phyloP scores from a whole-genome alignment of 768 basidiomycete genomes.

The Lactifluus pinguis region DNA sequence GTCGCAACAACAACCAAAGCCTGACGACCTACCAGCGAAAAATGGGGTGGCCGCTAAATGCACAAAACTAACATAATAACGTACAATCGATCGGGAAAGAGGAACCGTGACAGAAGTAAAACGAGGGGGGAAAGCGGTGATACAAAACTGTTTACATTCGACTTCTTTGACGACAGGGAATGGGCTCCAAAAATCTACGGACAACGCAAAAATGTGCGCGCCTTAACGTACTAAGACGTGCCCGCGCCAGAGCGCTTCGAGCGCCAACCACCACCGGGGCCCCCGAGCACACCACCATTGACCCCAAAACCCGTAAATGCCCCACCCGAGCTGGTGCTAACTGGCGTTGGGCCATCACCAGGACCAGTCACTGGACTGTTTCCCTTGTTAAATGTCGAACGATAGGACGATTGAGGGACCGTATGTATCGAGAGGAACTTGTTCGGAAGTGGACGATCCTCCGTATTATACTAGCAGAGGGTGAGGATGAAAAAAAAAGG shows the following conservation, averaged over 20 bases:
- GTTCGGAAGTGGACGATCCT: slow-evolving; percentile 71
- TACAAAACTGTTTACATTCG: slow-evolving; percentile 11
- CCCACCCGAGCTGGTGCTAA: slow-evolving; percentile 27
- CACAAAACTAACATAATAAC: no score
- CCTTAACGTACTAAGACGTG: background rate
- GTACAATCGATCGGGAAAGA: no score
- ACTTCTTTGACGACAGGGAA: background rate
- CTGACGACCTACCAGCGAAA: no score
- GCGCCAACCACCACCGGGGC: slow-evolving; percentile 3
- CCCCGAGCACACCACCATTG: slow-evolving; percentile 26
- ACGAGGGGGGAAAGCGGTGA: background rate
- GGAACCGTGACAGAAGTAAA: no score
- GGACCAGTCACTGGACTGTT: slow-evolving; percentile 25
- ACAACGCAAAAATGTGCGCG: background rate
- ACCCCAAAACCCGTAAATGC: slow-evolving; percentile 39
- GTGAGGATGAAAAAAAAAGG: background rate
- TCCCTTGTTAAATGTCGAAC: slow-evolving; percentile 50
- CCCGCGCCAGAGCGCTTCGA: background rate
- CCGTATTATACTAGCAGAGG: slow-evolving; percentile 64
- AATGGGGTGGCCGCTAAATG: no score
- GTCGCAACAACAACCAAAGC: no score
- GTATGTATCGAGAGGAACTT: slow-evolving; percentile 78
- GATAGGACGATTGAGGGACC: slow-evolving; percentile 55
- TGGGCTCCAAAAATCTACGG: background rate
- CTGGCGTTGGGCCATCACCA: slow-evolving; percentile 22